These are phyloP conservation scores for Calonectria ilicicola DNA, from an alignment of 2,329 filamentous ascomycete species.

Conservation along the genomic window DNA sequence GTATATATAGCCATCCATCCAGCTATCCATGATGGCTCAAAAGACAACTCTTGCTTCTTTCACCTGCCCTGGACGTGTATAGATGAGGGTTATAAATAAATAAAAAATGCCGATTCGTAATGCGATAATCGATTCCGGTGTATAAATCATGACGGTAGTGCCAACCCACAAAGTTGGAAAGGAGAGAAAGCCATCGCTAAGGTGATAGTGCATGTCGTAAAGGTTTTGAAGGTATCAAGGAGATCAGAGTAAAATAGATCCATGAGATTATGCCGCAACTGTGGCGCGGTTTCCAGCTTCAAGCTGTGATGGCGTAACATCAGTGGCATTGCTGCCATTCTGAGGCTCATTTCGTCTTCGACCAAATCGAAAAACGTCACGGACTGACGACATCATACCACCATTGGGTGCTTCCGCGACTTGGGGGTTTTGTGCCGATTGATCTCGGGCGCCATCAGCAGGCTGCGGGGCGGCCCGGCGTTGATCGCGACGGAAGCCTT, in stretches of 20 bases:
- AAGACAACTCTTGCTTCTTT: constrained; percentile 17
- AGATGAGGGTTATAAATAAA: constrained; percentile 28
- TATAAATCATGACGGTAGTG: constrained; percentile 44
- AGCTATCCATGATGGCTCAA: constrained; percentile 19
- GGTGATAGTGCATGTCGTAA: constrained; percentile 37
- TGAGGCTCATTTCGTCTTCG: constrained; percentile 39
- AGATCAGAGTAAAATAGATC: constrained; percentile 16
- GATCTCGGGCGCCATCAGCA: constrained; percentile 11
- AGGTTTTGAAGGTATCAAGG: constrained; percentile 17
- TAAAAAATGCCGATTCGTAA: constrained; percentile 44
- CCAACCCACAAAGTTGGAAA: constrained; percentile 32
- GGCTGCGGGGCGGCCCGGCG: constrained; percentile 15
- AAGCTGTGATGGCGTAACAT: constrained; percentile 58
- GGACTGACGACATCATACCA: constrained; percentile 48
- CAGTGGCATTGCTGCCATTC: constrained; percentile 28
- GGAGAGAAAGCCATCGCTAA: constrained; percentile 48
- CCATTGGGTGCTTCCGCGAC: constrained; percentile 14
- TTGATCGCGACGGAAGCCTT: not conserved
- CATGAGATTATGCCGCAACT: constrained; percentile 28
- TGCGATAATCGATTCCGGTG: constrained; percentile 39
- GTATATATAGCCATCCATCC: constrained; percentile 38
- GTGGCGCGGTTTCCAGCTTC: constrained; percentile 55
- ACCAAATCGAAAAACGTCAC: constrained; percentile 48
- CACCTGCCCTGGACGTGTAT: constrained; percentile 30
- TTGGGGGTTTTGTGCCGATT: not conserved